Evolutionary conservation across 2,329 filamentous ascomycete species (phyloP).

Genomic region (Calonectria montana): DNA sequence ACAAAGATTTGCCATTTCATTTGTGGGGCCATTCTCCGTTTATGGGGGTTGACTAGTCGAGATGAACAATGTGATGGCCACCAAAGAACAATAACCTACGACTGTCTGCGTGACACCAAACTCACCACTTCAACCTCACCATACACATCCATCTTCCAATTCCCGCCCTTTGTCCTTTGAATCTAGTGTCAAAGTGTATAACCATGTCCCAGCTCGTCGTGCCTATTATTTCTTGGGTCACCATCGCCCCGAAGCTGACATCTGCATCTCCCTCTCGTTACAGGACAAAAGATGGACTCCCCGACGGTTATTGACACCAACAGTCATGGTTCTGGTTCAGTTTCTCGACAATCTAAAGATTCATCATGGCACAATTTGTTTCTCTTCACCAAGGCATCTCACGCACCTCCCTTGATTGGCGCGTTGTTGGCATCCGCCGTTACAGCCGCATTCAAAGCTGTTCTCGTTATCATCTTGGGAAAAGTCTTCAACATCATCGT

Average conservation of each 20-base stretch:
- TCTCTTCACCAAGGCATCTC: slow-evolving; percentile 73
- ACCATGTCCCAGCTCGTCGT: not conserved
- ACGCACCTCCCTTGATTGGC: slow-evolving; percentile 64
- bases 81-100: slow-evolving; percentile 10
- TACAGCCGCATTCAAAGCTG: slow-evolving; percentile 72
- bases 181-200: not conserved
- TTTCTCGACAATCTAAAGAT: slow-evolving; percentile 19
- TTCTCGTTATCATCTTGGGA: slow-evolving; percentile 78
- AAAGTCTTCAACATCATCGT: slow-evolving; percentile 79
- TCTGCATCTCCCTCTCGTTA: not conserved
- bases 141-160: not conserved
- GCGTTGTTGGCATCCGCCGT: slow-evolving; percentile 68
- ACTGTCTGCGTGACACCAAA: not conserved
- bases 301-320: not conserved
- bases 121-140: not conserved
- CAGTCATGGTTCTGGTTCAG: not conserved
- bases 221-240: not conserved
- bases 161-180: slow-evolving; percentile 38
- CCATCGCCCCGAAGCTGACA: not conserved
- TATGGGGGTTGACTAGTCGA: not conserved
- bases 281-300: slow-evolving; percentile 22
- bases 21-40: not conserved
- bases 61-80: not conserved
- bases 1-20: not conserved
- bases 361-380: slow-evolving; percentile 68